Evolutionary conservation across 306 rosid genomes (phyloP).

Genomic region (Hippophae gyantsensis): DNA sequence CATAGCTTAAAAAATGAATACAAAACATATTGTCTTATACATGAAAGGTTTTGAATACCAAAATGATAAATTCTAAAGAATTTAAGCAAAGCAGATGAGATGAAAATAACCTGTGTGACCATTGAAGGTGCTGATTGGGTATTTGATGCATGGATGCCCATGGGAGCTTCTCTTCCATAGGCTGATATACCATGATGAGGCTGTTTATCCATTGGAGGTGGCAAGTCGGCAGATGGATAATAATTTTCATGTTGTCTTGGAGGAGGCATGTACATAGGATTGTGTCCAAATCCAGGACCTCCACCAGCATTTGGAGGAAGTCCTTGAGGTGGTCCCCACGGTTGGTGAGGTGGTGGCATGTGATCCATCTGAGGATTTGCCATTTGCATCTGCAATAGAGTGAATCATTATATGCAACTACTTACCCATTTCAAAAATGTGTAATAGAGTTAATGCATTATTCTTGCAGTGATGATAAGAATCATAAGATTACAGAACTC

Average conservation of each 20-base stretch:
- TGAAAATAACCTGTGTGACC: slow-evolving; percentile 65
- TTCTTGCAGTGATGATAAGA: background rate
- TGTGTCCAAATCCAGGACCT: slow-evolving; percentile 78
- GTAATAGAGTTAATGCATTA: slow-evolving; percentile 1
- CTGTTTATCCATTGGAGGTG: slow-evolving; percentile 73
- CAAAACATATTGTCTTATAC: too few relatives aligned
- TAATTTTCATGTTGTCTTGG: slow-evolving; percentile 69
- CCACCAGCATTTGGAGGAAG: slow-evolving; percentile 67
- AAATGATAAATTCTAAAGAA: too few relatives aligned
- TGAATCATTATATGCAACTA: background rate
- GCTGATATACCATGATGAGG: slow-evolving; percentile 97
- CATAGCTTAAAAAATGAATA: too few relatives aligned
- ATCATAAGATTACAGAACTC: slow-evolving; percentile 21
- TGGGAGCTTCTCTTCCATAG: slow-evolving; percentile 77
- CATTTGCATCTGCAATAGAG: slow-evolving; percentile 73
- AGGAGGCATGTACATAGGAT: slow-evolving; percentile 80
- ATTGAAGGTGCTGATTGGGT: slow-evolving; percentile 69
- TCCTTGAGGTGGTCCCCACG: slow-evolving; percentile 92
- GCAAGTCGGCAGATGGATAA: slow-evolving; percentile 65
- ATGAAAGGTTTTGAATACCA: too few relatives aligned
- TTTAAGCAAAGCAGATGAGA: slow-evolving; percentile 7
- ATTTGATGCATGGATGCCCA: slow-evolving; percentile 60
- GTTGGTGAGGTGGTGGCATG: slow-evolving; percentile 70
- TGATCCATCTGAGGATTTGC: slow-evolving; percentile 56
- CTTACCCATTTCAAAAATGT: slow-evolving; percentile 7